A percentile compares a stretch with the other conserved stretches of the same genome.
Evolutionary conservation across 257 asterid species (phyloP).

Genomic region (Plantago major): DNA sequence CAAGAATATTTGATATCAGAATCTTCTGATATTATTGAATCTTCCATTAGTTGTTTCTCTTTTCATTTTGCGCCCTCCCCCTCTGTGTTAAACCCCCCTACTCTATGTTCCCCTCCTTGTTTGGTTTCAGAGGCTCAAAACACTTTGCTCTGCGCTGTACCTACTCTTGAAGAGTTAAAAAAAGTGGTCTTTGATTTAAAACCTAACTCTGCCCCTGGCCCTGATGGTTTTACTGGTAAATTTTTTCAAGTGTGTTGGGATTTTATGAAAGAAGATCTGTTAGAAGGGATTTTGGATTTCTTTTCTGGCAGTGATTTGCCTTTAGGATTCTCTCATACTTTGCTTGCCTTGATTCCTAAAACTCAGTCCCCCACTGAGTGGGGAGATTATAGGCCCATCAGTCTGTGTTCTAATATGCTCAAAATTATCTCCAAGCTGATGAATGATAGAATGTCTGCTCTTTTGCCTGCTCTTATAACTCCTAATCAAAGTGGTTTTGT

Average conservation of each 20-base stretch:
- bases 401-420: background rate
- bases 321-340: background rate
- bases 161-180: background rate
- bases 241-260: too few relatives aligned
- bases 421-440: background rate
- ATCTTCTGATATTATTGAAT: too few relatives aligned
- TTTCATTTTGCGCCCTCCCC: too few relatives aligned
- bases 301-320: too few relatives aligned
- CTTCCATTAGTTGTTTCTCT: too few relatives aligned
- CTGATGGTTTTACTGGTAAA: too few relatives aligned
- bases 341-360: background rate
- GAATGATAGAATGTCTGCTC: background rate
- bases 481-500: background rate
- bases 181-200: too few relatives aligned
- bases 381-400: background rate
- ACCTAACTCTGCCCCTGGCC: too few relatives aligned
- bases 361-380: background rate
- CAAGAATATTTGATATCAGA: too few relatives aligned
- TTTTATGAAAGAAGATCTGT: too few relatives aligned
- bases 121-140: background rate
- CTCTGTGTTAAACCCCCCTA: too few relatives aligned
- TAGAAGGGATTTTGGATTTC: too few relatives aligned
- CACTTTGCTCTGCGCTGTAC: background rate
- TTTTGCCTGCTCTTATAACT: background rate
- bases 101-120: background rate